Evolutionary conservation across 2,329 filamentous ascomycete genomes (phyloP).

Genomic region (Pyricularia pennisetigena): DNA sequence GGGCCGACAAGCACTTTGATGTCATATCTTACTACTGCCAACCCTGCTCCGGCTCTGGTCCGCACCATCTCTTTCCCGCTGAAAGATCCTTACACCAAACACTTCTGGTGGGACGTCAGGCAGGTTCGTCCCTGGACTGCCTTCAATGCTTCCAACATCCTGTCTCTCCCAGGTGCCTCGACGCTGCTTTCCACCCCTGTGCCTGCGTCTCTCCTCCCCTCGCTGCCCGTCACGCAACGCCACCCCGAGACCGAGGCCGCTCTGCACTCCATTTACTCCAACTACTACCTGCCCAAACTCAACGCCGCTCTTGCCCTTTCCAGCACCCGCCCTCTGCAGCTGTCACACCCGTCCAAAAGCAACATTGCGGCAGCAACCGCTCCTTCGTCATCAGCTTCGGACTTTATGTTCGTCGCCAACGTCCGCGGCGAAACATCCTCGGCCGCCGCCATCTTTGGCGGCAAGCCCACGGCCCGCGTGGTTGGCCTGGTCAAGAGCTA

Average conservation of each 20-base stretch:
- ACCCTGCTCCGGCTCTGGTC: conserved; percentile 74
- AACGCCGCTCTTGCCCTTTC: conserved; percentile 75
- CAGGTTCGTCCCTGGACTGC: conserved; percentile 75
- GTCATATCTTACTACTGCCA: conserved; percentile 67
- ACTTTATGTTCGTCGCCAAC: conserved; percentile 52
- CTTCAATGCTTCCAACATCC: conserved; percentile 66
- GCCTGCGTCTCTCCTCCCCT: conserved; percentile 49
- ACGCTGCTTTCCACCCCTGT: conserved; percentile 64
- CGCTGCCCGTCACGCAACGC: conserved; percentile 45
- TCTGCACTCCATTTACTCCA: conserved; percentile 65
- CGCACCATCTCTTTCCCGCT: conserved; percentile 63
- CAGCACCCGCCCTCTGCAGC: conserved; percentile 52
- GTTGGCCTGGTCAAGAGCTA: conserved; percentile 77
- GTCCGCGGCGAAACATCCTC: conserved; percentile 44
- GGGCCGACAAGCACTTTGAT: conserved; percentile 58
- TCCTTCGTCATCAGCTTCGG: conserved; percentile 29
- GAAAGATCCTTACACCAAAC: conserved; percentile 59
- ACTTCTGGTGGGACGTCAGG: conserved; percentile 95
- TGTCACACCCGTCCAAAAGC: conserved; percentile 31
- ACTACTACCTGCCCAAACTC: conserved; percentile 76
- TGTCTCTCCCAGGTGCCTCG: conserved; percentile 61
- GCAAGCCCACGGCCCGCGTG: conserved; percentile 34
- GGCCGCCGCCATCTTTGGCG: conserved; percentile 41
- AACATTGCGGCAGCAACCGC: conserved; percentile 21
- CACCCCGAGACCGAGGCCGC: conserved; percentile 70